Evolutionary conservation across 176 grass and related monocot genomes (phyloP).

Genomic region (Secale cereale): DNA sequence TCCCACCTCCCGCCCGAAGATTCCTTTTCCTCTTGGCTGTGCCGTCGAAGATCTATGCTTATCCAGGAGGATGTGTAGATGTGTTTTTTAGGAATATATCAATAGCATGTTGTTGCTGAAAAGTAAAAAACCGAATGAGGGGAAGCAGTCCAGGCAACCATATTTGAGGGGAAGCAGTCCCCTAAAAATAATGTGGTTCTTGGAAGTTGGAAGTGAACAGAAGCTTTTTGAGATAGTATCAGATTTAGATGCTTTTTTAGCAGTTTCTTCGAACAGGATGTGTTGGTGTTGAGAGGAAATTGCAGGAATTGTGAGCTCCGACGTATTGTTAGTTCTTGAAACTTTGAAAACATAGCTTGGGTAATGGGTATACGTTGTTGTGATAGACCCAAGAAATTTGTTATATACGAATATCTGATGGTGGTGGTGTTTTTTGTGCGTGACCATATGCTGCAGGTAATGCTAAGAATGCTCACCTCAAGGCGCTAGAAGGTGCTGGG

Average conservation of each 20-base stretch:
- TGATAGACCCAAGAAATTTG: background rate
- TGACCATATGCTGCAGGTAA: background rate
- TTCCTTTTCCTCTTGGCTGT: background rate
- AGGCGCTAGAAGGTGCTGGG: background rate
- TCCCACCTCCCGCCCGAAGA: background rate
- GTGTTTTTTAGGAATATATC: background rate
- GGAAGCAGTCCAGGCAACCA: background rate
- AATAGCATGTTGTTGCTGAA: background rate
- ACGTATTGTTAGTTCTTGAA: background rate
- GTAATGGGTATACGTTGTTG: background rate
- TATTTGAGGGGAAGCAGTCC: background rate
- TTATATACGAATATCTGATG: background rate
- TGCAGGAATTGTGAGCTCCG: background rate
- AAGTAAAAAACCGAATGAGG: background rate
- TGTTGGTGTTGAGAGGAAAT: background rate
- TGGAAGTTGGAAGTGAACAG: background rate
- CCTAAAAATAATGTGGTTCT: background rate
- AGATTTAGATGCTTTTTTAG: background rate
- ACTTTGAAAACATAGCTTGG: background rate
- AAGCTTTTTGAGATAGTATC: background rate
- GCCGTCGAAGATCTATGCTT: background rate
- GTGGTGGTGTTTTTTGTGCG: background rate
- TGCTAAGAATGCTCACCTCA: background rate
- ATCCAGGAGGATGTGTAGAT: background rate
- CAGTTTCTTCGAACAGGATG: background rate